Percentiles rank a stretch among this genome's conserved stretches.
phyloP scores from a whole-genome alignment of 805 yeast genomes.

The Wickerhamiella kazuoi region DNA sequence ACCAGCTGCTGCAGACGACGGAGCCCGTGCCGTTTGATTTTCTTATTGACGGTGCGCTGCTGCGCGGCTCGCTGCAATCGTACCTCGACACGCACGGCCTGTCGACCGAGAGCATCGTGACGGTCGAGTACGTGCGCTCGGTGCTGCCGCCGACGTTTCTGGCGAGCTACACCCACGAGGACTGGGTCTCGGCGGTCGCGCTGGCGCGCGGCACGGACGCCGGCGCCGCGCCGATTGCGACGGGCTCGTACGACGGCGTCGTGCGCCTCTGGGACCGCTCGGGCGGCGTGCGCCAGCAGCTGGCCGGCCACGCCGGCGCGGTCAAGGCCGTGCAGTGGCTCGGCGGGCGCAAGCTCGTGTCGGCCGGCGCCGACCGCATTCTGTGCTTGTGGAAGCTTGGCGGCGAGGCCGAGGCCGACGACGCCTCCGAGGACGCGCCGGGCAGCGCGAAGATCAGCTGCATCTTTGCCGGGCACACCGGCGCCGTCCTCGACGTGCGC shows the following conservation, averaged over 20 bases:
- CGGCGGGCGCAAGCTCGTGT: conserved; percentile 53
- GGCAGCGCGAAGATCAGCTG: conserved; percentile 45
- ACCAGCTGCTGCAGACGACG: conserved; percentile 51
- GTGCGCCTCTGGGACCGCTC: conserved; percentile 75
- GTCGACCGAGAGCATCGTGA: conserved; percentile 62
- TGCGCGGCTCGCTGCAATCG: conserved; percentile 63
- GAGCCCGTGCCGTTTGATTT: conserved; percentile 82
- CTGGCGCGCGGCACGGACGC: conserved; percentile 23
- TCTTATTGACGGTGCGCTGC: conserved; percentile 64
- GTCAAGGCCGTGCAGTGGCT: conserved; percentile 71
- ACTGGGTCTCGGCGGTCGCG: conserved; percentile 78
- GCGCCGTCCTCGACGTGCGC: conserved; percentile 64
- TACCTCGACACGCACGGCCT: conserved; percentile 62
- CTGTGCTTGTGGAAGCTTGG: conserved; percentile 73
- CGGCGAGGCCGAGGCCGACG: conserved; percentile 27
- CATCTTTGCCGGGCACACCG: conserved; percentile 75
- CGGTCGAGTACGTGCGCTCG: conserved; percentile 79
- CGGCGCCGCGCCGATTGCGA: conserved; percentile 39
- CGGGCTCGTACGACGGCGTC: conserved; percentile 90
- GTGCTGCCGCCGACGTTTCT: conserved; percentile 86
- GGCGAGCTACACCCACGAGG: conserved; percentile 79
- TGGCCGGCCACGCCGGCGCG: conserved; percentile 77
- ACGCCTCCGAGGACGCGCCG: too few species aligned
- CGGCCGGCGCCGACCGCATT: conserved; percentile 80
- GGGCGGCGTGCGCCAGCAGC: conserved; percentile 64